Conservation (phyloP, 2,329 filamentous ascomycete genomes). For the Reticulascus tulasneorum region DNA sequence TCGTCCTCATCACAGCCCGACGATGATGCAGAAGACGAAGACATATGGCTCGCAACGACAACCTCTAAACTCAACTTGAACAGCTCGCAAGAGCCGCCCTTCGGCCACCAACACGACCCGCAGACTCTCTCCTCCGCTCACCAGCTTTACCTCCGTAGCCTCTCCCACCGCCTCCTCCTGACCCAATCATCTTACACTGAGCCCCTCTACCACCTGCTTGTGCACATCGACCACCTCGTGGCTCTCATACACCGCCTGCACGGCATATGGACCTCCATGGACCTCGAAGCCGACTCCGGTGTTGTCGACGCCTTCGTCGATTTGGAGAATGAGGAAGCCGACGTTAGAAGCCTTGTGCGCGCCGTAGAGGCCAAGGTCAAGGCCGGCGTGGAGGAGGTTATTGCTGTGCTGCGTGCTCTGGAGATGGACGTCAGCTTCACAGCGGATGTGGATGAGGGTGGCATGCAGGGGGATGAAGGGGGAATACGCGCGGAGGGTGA, state of each 20-base stretch:
- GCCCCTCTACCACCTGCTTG: constrained; percentile 61
- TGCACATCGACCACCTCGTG: constrained; percentile 76
- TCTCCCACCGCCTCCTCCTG: constrained; percentile 64
- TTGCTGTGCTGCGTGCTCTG: constrained; percentile 47
- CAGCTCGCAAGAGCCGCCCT: constrained; percentile 13
- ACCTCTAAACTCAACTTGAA: constrained; percentile 12
- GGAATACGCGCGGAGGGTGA: constrained; percentile 37
- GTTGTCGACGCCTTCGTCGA: constrained; percentile 73
- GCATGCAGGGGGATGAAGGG: constrained; percentile 21
- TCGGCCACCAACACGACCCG: constrained; percentile 61
- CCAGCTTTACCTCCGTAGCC: constrained; percentile 65
- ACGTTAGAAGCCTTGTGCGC: constrained; percentile 61
- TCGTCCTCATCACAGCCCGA: background rate
- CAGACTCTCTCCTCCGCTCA: constrained; percentile 81
- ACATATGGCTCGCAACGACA: constrained; percentile 37
- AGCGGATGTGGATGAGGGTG: constrained; percentile 35
- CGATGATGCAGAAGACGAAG: constrained; percentile 20
- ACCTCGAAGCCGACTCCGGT: constrained; percentile 78
- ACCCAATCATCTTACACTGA: constrained; percentile 61
- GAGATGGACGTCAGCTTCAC: constrained; percentile 42
- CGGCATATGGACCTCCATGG: constrained; percentile 69
- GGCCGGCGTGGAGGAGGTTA: constrained; percentile 62
- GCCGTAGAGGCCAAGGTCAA: constrained; percentile 63
- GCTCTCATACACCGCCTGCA: constrained; percentile 74
- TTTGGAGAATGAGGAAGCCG: constrained; percentile 66